phyloP scores from a whole-genome alignment of 257 asterid genomes.

The Solanum medicagineum region DNA sequence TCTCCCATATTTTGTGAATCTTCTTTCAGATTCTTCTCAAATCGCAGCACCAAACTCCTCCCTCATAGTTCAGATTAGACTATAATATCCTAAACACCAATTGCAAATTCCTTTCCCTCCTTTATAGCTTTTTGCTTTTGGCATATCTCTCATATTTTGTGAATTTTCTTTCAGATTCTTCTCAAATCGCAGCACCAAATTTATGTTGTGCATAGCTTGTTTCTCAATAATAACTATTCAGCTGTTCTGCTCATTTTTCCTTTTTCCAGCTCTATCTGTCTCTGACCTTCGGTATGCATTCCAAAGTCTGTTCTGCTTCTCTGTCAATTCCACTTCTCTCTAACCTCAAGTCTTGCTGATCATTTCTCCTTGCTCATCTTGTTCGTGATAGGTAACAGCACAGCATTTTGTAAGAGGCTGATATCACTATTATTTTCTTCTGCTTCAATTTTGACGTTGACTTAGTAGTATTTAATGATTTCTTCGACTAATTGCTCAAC shows the following conservation, averaged over 20 bases:
- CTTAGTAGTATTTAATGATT: neutral
- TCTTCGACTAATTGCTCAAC: neutral
- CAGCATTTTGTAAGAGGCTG: neutral
- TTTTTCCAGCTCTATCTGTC: neutral
- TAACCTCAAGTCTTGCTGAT: neutral
- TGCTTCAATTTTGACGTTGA: neutral
- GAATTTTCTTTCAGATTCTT: neutral
- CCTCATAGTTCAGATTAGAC: neutral
- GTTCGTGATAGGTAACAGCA: neutral
- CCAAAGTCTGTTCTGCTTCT: neutral
- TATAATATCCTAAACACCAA: neutral
- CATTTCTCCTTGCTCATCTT: neutral
- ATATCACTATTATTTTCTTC: neutral
- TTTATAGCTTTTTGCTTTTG: neutral
- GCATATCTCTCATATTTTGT: neutral
- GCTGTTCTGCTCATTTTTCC: neutral
- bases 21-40: neutral
- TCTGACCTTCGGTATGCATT: neutral
- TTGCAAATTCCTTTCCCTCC: neutral
- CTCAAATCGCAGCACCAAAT: neutral
- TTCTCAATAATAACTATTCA: neutral
- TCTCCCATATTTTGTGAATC: neutral
- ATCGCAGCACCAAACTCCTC: neutral
- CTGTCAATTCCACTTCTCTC: neutral
- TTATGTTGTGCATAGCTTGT: neutral